Percentiles rank a stretch among this genome's conserved stretches.
Evolutionary conservation across 345 rosid species (phyloP).

Genomic region (Populus nigra): DNA sequence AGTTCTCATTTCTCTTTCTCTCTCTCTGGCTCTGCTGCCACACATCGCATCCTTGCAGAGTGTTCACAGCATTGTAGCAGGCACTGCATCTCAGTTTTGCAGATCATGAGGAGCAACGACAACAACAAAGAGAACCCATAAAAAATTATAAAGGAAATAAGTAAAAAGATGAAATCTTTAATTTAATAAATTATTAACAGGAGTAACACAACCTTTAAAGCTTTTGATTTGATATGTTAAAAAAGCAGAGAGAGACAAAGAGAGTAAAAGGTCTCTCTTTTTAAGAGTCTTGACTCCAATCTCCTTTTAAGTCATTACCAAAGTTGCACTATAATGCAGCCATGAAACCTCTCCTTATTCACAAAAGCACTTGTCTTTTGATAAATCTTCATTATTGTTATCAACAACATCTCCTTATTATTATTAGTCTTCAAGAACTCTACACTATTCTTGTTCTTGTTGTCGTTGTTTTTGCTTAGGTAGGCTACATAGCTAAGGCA

Average conservation of each 20-base stretch:
- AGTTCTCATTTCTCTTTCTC: neutral
- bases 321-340: conserved; percentile 34
- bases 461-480: neutral
- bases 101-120: conserved; percentile 18
- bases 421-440: neutral
- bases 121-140: neutral
- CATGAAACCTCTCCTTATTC: conserved; percentile 34
- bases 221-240: conserved; percentile 36
- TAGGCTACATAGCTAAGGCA: neutral
- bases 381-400: neutral
- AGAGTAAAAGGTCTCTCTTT: conserved; percentile 19
- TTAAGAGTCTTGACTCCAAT: conserved; percentile 7
- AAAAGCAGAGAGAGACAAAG: conserved; percentile 3
- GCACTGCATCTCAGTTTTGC: conserved; percentile 14
- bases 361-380: neutral
- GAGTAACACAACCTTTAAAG: conserved; percentile 14
- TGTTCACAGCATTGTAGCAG: conserved; percentile 47
- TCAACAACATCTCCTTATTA: neutral
- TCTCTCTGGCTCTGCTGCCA: conserved; percentile 20
- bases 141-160: neutral
- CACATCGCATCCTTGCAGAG: conserved; percentile 40
- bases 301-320: conserved; percentile 30
- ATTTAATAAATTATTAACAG: neutral
- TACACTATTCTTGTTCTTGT: neutral
- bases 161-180: conserved; percentile 13